Conservation (phyloP, 352 stramenopile genomes). For the Halophytophthora polymorphica region DNA sequence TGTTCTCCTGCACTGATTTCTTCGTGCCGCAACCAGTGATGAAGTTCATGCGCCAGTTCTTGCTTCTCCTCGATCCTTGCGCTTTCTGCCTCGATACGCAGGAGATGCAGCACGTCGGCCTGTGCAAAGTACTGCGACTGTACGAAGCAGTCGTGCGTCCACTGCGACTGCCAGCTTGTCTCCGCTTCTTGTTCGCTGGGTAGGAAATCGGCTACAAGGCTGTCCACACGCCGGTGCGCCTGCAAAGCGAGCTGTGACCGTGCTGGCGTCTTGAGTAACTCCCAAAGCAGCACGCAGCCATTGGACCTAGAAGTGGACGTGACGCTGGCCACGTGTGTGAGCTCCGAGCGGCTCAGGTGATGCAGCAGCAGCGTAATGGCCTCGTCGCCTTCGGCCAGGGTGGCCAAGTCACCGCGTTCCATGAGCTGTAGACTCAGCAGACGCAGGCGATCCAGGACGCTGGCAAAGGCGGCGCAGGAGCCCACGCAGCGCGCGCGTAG, state of each 20-base stretch:
- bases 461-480: constrained; percentile 1
- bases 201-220: constrained; percentile 5
- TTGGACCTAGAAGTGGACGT: too few relatives aligned
- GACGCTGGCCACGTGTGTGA: too few relatives aligned
- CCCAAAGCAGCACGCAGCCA: neutral
- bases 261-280: neutral
- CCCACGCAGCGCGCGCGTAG: constrained; percentile 3
- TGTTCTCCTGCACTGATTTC: neutral
- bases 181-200: neutral
- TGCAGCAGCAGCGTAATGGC: constrained; percentile 4
- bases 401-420: neutral
- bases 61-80: neutral
- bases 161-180: constrained; percentile 3
- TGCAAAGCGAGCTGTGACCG: constrained; percentile 4
- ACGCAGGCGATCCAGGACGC: constrained; percentile 2
- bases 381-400: constrained; percentile 7
- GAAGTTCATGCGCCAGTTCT: neutral
- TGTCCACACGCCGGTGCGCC: constrained; percentile 6
- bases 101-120: neutral
- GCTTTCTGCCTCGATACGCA: neutral
- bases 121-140: constrained; percentile 1
- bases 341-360: constrained; percentile 2
- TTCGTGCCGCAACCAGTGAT: neutral
- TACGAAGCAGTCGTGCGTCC: neutral
- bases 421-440: constrained; percentile 5